These are phyloP conservation scores for Candida labiduridarum DNA, from an alignment of 1,139 yeast species.

Conservation along the genomic window DNA sequence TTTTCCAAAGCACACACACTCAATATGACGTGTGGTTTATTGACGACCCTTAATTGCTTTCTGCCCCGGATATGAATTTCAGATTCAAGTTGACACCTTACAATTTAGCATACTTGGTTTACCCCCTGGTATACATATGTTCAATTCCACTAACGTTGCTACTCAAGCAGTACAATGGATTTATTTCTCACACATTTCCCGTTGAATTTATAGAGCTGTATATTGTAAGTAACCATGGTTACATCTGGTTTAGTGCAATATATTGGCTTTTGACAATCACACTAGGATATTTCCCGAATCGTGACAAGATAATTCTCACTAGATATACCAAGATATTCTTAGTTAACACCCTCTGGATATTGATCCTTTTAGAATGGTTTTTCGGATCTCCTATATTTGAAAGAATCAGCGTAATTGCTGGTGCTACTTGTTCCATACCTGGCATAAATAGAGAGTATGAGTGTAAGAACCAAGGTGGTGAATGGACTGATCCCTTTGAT, in stretches of 20 bases:
- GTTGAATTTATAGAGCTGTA: slow-evolving; percentile 21
- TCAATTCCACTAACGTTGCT: slow-evolving; percentile 21
- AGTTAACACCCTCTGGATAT: slow-evolving; percentile 12
- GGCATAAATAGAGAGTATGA: slow-evolving; percentile 10
- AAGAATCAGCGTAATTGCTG: slow-evolving; percentile 38
- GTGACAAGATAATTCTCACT: slow-evolving; percentile 4
- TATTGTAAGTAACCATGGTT: slow-evolving; percentile 30
- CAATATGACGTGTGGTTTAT: not conserved
- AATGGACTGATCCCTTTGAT: slow-evolving; percentile 63
- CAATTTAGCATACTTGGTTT: slow-evolving; percentile 9
- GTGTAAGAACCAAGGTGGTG: slow-evolving; percentile 26
- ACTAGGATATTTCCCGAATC: slow-evolving; percentile 1
- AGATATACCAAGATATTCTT: slow-evolving; percentile 11
- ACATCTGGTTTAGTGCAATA: slow-evolving; percentile 29
- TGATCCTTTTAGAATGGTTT: slow-evolving; percentile 36
- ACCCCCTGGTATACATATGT: slow-evolving; percentile 19
- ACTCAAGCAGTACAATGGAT: slow-evolving; percentile 15
- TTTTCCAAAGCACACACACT: not conserved
- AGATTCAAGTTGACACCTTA: slow-evolving; percentile 6
- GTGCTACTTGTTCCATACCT: slow-evolving; percentile 40
- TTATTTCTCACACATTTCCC: slow-evolving; percentile 17
- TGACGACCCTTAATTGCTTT: not conserved
- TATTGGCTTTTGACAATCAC: slow-evolving; percentile 9
- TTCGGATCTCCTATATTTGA: slow-evolving; percentile 51
- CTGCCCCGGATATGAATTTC: not conserved